These are phyloP conservation scores for Moricandia moricandioides DNA, from an alignment of 345 rosid genomes.

Conservation along the genomic window DNA sequence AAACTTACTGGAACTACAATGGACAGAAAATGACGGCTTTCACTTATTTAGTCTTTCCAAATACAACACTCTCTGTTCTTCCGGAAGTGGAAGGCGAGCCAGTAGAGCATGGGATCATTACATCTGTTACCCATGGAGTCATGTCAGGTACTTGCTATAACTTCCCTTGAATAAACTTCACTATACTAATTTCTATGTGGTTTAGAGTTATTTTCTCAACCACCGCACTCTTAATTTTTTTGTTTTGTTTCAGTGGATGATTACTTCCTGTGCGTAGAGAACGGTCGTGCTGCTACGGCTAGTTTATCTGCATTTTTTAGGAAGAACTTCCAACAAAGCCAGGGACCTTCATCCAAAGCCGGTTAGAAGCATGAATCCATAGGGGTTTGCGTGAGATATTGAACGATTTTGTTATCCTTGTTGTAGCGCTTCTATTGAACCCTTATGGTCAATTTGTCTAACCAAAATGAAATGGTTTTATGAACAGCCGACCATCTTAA, in stretches of 20 bases:
- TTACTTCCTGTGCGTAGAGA: conserved; percentile 62
- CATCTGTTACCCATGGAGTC: conserved; percentile 72
- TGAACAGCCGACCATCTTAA: too few relatives aligned
- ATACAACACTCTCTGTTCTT: conserved; percentile 58
- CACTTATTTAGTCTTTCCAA: conserved; percentile 80
- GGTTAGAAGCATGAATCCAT: conserved; percentile 10
- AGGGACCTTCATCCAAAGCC: conserved; percentile 42
- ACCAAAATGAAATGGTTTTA: not conserved
- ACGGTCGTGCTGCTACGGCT: conserved; percentile 65
- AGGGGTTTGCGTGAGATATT: not conserved
- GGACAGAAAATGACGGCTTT: conserved; percentile 79
- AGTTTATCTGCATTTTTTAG: conserved; percentile 76
- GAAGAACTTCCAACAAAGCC: conserved; percentile 64
- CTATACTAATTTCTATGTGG: not conserved
- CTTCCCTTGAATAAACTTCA: not conserved
- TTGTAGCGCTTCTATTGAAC: not conserved
- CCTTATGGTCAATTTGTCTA: not conserved
- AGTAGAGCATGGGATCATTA: conserved; percentile 67
- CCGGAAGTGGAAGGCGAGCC: conserved; percentile 59
- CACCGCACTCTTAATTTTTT: not conserved
- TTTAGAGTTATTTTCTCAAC: not conserved
- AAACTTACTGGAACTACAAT: conserved; percentile 12
- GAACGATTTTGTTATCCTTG: not conserved
- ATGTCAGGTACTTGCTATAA: conserved; percentile 62
- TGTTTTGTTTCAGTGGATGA: conserved; percentile 57